A percentile compares a stretch with the other conserved stretches of the same genome.
These are phyloP conservation scores for Logfia minima DNA, from an alignment of 129 eudicot genomes.

Conservation along the genomic window DNA sequence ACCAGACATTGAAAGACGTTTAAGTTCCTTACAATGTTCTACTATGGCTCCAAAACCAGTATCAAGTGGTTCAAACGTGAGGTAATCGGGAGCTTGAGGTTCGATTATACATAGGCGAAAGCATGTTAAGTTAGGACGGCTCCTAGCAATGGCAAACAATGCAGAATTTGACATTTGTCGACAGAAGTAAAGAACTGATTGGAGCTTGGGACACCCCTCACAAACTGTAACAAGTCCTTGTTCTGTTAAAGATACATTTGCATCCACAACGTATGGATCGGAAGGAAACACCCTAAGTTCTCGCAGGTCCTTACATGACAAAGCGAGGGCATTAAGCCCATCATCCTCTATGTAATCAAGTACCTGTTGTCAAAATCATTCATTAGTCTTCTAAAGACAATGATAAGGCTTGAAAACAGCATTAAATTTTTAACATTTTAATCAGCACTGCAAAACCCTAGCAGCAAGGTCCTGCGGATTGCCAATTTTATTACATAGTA, in stretches of 20 bases:
- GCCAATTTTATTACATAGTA: neutral
- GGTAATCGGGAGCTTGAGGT: slow-evolving; percentile 69
- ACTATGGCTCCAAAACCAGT: slow-evolving; percentile 84
- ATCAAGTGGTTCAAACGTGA: slow-evolving; percentile 72
- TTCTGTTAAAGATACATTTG: slow-evolving; percentile 68
- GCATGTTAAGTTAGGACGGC: slow-evolving; percentile 57
- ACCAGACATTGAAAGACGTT: slow-evolving; percentile 75
- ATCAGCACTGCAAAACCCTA: neutral
- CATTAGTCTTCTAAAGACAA: neutral
- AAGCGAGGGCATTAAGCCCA: slow-evolving; percentile 62
- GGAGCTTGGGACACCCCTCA: slow-evolving; percentile 73
- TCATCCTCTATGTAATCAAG: slow-evolving; percentile 77
- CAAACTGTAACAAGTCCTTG: slow-evolving; percentile 71
- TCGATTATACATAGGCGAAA: slow-evolving; percentile 78
- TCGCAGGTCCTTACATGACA: slow-evolving; percentile 62
- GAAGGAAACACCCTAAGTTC: slow-evolving; percentile 86
- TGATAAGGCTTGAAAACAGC: neutral
- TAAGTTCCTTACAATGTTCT: slow-evolving; percentile 55
- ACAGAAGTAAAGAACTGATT: slow-evolving; percentile 70
- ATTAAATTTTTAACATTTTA: neutral
- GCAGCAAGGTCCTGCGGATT: neutral
- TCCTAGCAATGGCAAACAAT: slow-evolving; percentile 53
- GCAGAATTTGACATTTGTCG: slow-evolving; percentile 81
- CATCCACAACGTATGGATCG: slow-evolving; percentile 56
- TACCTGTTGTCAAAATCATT: neutral